phyloP scores from a whole-genome alignment of 208 protist species.

The Trypanosoma theileri region DNA sequence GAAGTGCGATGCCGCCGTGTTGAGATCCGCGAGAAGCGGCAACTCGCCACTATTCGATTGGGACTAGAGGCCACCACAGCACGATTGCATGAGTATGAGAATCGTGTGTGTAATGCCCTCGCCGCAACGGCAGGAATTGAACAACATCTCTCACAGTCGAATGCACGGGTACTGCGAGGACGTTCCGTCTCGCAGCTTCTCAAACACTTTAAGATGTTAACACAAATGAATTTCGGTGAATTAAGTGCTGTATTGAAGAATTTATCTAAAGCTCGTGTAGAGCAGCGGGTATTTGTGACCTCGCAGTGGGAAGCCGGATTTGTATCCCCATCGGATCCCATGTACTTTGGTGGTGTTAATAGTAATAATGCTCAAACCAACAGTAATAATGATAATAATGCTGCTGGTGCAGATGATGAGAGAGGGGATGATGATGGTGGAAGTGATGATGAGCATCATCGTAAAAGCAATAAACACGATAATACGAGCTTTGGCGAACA shows the following conservation, averaged over 20 bases:
- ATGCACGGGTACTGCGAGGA: constrained; percentile 75
- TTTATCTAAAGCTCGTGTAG: constrained; percentile 56
- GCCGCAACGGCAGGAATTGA: constrained; percentile 85
- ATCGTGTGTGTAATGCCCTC: constrained; percentile 80
- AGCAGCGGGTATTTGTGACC: constrained; percentile 61
- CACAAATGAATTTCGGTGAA: constrained; percentile 39
- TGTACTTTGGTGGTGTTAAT: constrained; percentile 48
- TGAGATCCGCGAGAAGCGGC: constrained; percentile 70
- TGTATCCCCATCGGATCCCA: constrained; percentile 59
- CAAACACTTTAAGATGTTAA: constrained; percentile 76
- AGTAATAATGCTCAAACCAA: too few species aligned
- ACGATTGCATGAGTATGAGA: constrained; percentile 76
- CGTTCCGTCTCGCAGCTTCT: constrained; percentile 73
- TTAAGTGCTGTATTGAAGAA: constrained; percentile 51
- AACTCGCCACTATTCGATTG: constrained; percentile 68
- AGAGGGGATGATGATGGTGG: neutral
- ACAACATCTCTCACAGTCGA: constrained; percentile 82
- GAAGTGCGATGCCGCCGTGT: constrained; percentile 73
- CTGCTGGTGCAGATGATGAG: neutral
- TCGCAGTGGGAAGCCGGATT: constrained; percentile 50
- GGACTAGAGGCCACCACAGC: constrained; percentile 77
- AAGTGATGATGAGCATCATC: neutral
- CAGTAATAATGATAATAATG: neutral
- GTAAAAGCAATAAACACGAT: too few species aligned
- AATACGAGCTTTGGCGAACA: too few species aligned